Base-by-base conservation (phyloP, 179 eudicot genomes). In the Beta corolliflora region DNA sequence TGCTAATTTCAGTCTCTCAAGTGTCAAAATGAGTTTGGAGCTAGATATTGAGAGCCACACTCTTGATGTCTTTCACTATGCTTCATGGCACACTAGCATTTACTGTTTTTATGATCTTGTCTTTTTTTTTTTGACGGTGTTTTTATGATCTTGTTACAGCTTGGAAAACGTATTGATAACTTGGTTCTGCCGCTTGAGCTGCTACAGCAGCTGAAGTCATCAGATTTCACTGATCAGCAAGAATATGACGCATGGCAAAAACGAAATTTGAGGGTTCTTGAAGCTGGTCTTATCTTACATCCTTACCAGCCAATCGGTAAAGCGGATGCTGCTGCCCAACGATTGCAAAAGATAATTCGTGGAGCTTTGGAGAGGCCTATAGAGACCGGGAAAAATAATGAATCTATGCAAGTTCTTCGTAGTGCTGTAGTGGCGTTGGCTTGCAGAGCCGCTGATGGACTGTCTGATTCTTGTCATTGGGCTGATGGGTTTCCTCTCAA, bases 141-240 rank as follows among this genome's bases (percentile, higher is more conserved):
- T 50, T 53, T 79, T 48, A 54, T 81, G 64, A 79, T 36, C 58
- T 70, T 77, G 71, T 64, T 54, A 68, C 87, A 94, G 99, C 92
- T 91, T 73, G 98, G 99, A 71, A 90, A 90, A 87, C 90, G 91
- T 79, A 81, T 90, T 41, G 99, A 97, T 77, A 85, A 91, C n/a
- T 88, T 92, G 91, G 93, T 97, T 79, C 92, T 97, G 31, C 99
- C 99, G 29, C 88, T 97, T 41, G 99, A 97, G 91, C 90, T 97
- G 55, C 80, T 97, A 82, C 99, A 93, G 80, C 98, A 97, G 86
- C 89, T 94, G 86, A 94, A 97, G 84, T 85, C 91, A 67, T 89
- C 98, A 56, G 99, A 97, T 84, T 97, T 97, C 79, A 82, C 89
- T 75, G 89, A 93, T 84, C 97, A 89, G 77, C 87, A 87, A 88